Evolutionary conservation across 805 yeast species (phyloP).

Genomic region (Wickerhamomyces chambardii): DNA sequence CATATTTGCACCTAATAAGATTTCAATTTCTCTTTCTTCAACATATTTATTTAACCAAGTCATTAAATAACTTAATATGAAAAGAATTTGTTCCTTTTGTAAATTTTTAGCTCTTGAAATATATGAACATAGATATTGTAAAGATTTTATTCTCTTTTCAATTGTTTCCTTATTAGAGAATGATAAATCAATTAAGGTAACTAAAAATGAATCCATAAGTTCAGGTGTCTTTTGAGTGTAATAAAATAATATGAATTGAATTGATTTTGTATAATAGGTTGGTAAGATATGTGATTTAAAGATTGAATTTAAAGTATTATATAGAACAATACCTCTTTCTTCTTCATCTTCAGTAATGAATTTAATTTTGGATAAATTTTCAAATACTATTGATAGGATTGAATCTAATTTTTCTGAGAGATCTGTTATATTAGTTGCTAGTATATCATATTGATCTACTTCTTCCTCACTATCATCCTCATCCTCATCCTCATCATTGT

Average conservation of each 20-base stretch:
- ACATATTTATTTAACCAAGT: conserved; percentile 82
- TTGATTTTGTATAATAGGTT: conserved; percentile 84
- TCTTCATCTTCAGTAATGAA: conserved; percentile 42
- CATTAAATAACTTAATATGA: conserved; percentile 73
- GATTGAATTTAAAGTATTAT: conserved; percentile 63
- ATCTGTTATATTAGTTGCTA: conserved; percentile 33
- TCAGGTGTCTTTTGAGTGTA: conserved; percentile 77
- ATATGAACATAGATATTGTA: conserved; percentile 87
- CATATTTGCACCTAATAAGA: conserved; percentile 65
- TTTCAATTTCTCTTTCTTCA: conserved; percentile 78
- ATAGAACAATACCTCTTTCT: conserved; percentile 51
- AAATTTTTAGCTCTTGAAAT: conserved; percentile 79
- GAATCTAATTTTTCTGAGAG: conserved; percentile 66
- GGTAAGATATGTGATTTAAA: conserved; percentile 82
- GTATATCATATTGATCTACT: conserved; percentile 10
- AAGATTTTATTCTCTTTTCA: conserved; percentile 76
- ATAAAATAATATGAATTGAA: conserved; percentile 78
- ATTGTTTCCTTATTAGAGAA: conserved; percentile 59
- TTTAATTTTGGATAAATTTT: conserved; percentile 26
- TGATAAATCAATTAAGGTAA: conserved; percentile 73
- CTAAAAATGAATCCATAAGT: conserved; percentile 77
- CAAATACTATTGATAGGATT: conserved; percentile 49
- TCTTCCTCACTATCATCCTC: too few species aligned
- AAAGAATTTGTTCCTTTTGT: conserved; percentile 62
- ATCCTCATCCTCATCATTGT: conserved; percentile 16